phyloP scores from a whole-genome alignment of 495 filamentous ascomycete species.

The Penicillium desertorum region DNA sequence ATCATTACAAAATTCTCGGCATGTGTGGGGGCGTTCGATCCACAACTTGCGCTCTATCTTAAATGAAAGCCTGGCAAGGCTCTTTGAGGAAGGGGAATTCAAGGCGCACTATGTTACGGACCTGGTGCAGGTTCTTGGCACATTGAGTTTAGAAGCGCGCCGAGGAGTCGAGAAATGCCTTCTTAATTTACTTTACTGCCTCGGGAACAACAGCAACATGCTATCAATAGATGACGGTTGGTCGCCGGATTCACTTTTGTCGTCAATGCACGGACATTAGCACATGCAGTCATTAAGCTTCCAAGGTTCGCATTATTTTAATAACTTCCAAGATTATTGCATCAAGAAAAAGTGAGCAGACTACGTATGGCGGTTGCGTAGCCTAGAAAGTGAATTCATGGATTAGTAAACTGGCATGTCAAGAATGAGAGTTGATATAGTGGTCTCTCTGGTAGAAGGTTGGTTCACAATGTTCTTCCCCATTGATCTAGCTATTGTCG shows the following conservation, averaged over 20 bases:
- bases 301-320: not conserved
- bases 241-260: too few species aligned
- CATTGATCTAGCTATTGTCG: too few species aligned
- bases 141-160: conserved; percentile 26
- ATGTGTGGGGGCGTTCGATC: conserved; percentile 20
- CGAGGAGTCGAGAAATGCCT: conserved; percentile 32
- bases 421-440: too few species aligned
- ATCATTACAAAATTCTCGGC: conserved; percentile 8
- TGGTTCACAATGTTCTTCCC: too few species aligned
- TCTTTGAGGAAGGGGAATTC: conserved; percentile 7
- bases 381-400: too few species aligned
- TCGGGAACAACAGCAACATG: conserved; percentile 3
- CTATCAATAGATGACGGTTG: not conserved
- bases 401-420: too few species aligned
- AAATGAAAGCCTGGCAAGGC: conserved; percentile 13
- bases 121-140: conserved; percentile 23
- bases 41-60: conserved; percentile 22
- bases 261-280: too few species aligned
- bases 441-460: too few species aligned
- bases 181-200: conserved; percentile 28
- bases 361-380: not conserved
- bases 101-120: conserved; percentile 26
- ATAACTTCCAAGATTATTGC: not conserved
- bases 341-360: not conserved
- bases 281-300: not conserved